A percentile compares a stretch with the other conserved stretches of the same genome.
Evolutionary conservation across 176 grass and related monocot genomes (phyloP).

Genomic region (Eleusine indica): DNA sequence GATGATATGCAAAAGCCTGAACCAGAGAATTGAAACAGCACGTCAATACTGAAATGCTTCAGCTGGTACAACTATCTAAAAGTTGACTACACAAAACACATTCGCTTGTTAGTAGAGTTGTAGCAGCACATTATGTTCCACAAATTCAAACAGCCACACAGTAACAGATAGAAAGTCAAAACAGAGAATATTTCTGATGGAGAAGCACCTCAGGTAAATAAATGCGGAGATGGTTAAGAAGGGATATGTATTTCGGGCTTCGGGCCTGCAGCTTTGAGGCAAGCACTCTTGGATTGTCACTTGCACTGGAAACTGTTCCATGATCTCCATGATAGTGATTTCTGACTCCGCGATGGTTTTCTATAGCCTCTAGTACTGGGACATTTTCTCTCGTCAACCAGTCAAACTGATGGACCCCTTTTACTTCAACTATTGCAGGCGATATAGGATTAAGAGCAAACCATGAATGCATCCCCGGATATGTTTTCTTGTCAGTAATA

Average conservation of each 20-base stretch:
- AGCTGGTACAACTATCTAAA: conserved; percentile 6
- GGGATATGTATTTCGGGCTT: conserved; percentile 90
- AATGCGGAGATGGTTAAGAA: conserved; percentile 95
- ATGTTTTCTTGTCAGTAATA: conserved; percentile 96
- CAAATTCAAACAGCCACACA: neutral
- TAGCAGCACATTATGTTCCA: neutral
- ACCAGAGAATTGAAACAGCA: conserved; percentile 11
- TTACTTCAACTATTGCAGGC: conserved; percentile 87
- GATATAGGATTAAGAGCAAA: conserved; percentile 92
- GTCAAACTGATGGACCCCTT: conserved; percentile 93
- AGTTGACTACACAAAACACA: conserved; percentile 24
- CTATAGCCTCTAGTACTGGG: conserved; percentile 88
- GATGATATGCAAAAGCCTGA: conserved; percentile 20
- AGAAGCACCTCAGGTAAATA: conserved; percentile 89
- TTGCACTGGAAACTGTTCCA: conserved; percentile 62
- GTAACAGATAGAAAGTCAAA: conserved; percentile 21
- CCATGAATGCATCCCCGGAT: conserved; percentile 97
- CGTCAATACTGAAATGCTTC: conserved; percentile 12
- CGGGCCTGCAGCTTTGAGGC: conserved; percentile 94
- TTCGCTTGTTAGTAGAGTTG: neutral
- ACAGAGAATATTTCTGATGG: conserved; percentile 33
- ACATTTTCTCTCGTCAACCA: conserved; percentile 98
- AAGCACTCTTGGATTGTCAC: conserved; percentile 76
- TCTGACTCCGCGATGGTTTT: conserved; percentile 75
- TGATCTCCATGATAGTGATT: conserved; percentile 92